Percentiles rank a stretch among this genome's conserved stretches.
Conservation (phyloP, 2,329 filamentous ascomycete genomes). For the Hypomyces rosellus region DNA sequence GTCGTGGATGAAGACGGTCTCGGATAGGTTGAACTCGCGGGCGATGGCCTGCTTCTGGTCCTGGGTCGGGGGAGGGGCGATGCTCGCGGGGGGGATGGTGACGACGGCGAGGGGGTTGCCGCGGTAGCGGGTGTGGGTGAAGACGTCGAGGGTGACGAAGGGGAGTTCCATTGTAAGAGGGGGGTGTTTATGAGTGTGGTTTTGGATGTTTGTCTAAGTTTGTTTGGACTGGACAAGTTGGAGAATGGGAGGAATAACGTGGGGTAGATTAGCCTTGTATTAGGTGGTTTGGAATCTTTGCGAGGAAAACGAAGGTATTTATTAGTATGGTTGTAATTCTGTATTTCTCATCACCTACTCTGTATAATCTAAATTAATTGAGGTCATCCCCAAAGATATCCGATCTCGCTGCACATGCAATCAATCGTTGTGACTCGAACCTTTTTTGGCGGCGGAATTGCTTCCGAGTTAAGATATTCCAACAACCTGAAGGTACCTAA, state of each 20-base stretch:
- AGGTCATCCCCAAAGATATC: too few species aligned
- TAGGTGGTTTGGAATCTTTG: too few species aligned
- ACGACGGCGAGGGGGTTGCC: constrained; percentile 59
- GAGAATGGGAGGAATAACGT: not conserved
- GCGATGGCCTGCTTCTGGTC: constrained; percentile 52
- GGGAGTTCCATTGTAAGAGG: constrained; percentile 31
- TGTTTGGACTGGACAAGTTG: not conserved
- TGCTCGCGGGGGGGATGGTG: constrained; percentile 38
- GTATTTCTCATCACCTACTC: too few species aligned
- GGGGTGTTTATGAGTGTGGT: not conserved
- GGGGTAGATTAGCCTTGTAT: too few species aligned
- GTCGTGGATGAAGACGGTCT: constrained; percentile 57
- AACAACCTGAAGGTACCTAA: too few species aligned
- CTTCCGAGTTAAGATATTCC: too few species aligned
- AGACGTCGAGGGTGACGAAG: constrained; percentile 53
- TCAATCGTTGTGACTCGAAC: too few species aligned
- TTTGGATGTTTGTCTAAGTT: not conserved
- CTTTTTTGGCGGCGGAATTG: too few species aligned
- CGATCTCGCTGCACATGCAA: too few species aligned
- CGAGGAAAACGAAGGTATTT: too few species aligned
- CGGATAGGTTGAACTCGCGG: constrained; percentile 57
- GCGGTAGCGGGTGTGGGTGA: constrained; percentile 43
- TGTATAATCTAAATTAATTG: too few species aligned
- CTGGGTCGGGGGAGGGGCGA: constrained; percentile 37
- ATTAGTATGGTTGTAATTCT: too few species aligned